These are phyloP conservation scores for Pseudocercospora musae DNA, from an alignment of 2,329 filamentous ascomycete species.

Conservation along the genomic window DNA sequence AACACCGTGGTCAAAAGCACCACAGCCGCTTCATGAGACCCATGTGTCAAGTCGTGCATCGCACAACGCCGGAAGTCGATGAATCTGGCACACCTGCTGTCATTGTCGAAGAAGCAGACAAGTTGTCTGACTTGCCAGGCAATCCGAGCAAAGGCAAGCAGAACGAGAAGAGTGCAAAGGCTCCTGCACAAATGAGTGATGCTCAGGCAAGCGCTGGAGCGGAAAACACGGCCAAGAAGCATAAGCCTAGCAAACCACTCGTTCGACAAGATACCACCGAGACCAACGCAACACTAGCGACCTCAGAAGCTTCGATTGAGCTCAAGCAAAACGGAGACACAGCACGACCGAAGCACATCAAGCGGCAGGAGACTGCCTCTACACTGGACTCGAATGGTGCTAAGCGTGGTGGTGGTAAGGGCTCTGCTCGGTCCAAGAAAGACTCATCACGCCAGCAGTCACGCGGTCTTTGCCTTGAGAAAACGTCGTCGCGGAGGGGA, in stretches of 20 bases:
- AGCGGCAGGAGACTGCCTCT: conserved; percentile 20
- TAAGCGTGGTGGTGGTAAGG: conserved; percentile 1
- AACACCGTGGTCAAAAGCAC: conserved; percentile 56
- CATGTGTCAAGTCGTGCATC: conserved; percentile 40
- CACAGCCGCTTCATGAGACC: conserved; percentile 64
- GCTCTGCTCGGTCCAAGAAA: background rate
- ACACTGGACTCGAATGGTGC: conserved; percentile 11
- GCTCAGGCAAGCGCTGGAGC: background rate
- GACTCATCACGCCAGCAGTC: conserved; percentile 9
- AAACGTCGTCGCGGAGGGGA: conserved; percentile 5
- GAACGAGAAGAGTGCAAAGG: conserved; percentile 3
- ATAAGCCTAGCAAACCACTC: conserved; percentile 1
- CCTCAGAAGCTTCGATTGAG: conserved; percentile 8
- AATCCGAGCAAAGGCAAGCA: conserved; percentile 7
- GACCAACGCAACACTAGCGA: conserved; percentile 9
- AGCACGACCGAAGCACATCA: conserved; percentile 5
- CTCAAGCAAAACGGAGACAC: conserved; percentile 6
- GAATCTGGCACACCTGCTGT: conserved; percentile 10
- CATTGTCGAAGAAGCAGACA: conserved; percentile 16
- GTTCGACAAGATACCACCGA: conserved; percentile 9
- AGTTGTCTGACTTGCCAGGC: conserved; percentile 6
- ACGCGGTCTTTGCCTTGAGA: conserved; percentile 6
- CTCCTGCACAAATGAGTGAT: background rate
- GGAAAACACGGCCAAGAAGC: conserved; percentile 1
- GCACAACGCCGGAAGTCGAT: conserved; percentile 17